Conservation (phyloP, 495 filamentous ascomycete species). For the Aspergillus haitiensis region DNA sequence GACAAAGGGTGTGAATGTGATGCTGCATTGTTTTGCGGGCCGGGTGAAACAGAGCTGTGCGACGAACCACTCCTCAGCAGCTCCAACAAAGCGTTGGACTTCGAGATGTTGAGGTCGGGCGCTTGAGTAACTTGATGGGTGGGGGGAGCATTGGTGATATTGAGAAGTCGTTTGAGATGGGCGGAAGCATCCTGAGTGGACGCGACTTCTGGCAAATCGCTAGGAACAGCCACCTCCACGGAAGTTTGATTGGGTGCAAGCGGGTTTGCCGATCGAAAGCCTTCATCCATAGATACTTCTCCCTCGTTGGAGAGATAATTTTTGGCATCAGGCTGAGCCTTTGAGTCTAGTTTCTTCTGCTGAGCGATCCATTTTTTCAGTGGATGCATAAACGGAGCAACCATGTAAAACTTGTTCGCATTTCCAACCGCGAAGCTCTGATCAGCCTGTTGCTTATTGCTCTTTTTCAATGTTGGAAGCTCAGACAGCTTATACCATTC, state of each 20-base stretch:
- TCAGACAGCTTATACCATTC: conserved; percentile 88
- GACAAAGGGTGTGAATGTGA: conserved; percentile 38
- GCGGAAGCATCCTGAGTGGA: conserved; percentile 52
- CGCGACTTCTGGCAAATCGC: conserved; percentile 45
- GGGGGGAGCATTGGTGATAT: conserved; percentile 49
- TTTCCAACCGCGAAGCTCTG: conserved; percentile 55
- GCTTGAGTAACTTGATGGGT: conserved; percentile 16
- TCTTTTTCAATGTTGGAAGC: conserved; percentile 76
- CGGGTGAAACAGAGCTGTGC: conserved; percentile 33
- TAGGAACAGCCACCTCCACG: conserved; percentile 32
- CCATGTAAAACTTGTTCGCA: conserved; percentile 94
- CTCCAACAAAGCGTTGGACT: conserved; percentile 57
- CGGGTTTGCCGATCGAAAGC: conserved; percentile 18
- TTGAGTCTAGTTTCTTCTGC: conserved; percentile 68
- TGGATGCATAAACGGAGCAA: conserved; percentile 83
- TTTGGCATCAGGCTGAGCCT: conserved; percentile 27
- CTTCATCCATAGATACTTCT: conserved; percentile 43
- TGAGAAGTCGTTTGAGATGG: conserved; percentile 64
- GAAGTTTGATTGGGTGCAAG: conserved; percentile 20
- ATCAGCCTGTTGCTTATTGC: conserved; percentile 50
- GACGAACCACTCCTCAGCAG: conserved; percentile 56
- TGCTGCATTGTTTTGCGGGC: conserved; percentile 42
- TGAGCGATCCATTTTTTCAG: conserved; percentile 88
- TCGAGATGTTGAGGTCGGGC: conserved; percentile 32
- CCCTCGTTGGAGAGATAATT: conserved; percentile 30